Evolutionary conservation across 441 rosid species (phyloP).

Genomic region (Erodium texanum): DNA sequence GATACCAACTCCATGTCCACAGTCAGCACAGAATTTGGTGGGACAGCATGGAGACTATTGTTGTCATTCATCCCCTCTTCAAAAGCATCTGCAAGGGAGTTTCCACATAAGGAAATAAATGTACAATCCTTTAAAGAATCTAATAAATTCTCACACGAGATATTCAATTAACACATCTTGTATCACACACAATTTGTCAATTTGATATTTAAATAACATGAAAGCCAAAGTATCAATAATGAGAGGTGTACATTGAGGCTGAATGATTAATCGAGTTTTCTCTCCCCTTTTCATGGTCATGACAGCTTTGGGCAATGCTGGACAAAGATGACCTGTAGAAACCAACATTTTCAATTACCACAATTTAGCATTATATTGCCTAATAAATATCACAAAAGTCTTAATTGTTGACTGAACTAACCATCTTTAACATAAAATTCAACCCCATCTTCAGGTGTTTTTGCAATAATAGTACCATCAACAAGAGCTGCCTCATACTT

Average conservation of each 20-base stretch:
- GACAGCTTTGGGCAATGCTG: constrained; percentile 39
- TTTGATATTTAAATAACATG: background rate
- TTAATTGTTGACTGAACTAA: constrained; percentile 17
- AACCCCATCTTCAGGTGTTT: constrained; percentile 38
- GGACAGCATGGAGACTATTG: constrained; percentile 22
- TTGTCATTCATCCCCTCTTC: constrained; percentile 26
- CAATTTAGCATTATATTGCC: background rate
- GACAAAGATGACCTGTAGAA: constrained; percentile 43
- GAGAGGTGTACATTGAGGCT: constrained; percentile 39
- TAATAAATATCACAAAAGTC: constrained; percentile 7
- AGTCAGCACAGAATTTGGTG: constrained; percentile 34
- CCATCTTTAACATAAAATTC: constrained; percentile 55
- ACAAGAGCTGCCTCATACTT: constrained; percentile 34
- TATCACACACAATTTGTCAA: background rate
- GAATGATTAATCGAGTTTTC: constrained; percentile 41
- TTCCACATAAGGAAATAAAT: background rate
- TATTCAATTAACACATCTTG: background rate
- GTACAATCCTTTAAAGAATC: background rate
- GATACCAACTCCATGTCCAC: constrained; percentile 42
- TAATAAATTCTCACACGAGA: background rate
- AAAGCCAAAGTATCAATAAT: background rate
- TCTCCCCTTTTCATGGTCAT: constrained; percentile 47
- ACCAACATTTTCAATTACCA: constrained; percentile 2
- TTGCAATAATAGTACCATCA: constrained; percentile 39
- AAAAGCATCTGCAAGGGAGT: constrained; percentile 41